Conservation (phyloP, 306 rosid genomes). For the Sphenostylis stenocarpa region DNA sequence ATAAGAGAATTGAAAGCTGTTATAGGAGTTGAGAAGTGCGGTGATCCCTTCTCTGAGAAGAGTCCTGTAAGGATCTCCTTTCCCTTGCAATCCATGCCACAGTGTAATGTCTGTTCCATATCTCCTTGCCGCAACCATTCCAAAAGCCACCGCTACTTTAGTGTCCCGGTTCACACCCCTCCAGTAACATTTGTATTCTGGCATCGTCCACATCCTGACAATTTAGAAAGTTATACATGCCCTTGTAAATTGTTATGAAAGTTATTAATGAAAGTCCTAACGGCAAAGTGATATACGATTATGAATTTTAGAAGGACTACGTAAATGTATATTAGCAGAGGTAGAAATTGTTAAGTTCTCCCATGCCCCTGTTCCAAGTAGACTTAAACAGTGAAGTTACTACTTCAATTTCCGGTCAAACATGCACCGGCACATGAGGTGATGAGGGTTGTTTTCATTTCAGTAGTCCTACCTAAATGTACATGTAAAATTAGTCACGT, state of each 20-base stretch:
- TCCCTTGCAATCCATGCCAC: constrained; percentile 73
- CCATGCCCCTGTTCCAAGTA: neutral
- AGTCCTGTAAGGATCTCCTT: constrained; percentile 80
- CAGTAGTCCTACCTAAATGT: neutral
- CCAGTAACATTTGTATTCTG: constrained; percentile 81
- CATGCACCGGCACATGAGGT: neutral
- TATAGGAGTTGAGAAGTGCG: constrained; percentile 77
- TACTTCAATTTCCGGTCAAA: neutral
- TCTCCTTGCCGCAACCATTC: constrained; percentile 57
- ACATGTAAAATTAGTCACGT: neutral
- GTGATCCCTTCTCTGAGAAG: constrained; percentile 80
- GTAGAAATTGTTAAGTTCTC: neutral
- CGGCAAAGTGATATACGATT: neutral
- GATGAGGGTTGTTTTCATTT: neutral
- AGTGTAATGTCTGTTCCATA: constrained; percentile 76
- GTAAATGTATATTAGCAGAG: neutral
- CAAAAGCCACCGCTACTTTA: constrained; percentile 70
- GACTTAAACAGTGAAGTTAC: neutral
- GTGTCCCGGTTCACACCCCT: constrained; percentile 70
- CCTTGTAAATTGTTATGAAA: neutral
- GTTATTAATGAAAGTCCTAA: neutral
- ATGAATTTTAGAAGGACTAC: neutral
- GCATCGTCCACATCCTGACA: constrained; percentile 63
- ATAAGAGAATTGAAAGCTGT: constrained; percentile 60
- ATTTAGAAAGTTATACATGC: neutral